A percentile compares a stretch with the other conserved stretches of the same genome.
Evolutionary conservation across 2,329 filamentous ascomycete genomes (phyloP).

Genomic region (Claviceps spartinae): DNA sequence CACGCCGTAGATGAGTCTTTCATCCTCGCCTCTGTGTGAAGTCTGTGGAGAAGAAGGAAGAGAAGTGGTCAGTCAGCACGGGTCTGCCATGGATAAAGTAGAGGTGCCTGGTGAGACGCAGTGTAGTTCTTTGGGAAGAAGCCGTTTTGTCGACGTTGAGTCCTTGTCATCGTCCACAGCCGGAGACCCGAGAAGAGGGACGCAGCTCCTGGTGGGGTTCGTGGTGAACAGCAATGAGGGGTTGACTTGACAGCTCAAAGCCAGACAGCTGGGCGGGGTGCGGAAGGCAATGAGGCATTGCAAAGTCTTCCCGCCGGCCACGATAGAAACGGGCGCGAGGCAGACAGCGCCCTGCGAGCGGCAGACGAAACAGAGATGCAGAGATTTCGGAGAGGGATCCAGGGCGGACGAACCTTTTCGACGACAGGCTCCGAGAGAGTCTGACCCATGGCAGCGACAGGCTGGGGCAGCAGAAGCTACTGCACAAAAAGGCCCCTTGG

Average conservation of each 20-base stretch:
- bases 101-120: background rate
- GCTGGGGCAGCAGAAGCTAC: slow-evolving; percentile 13
- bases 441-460: slow-evolving; percentile 66
- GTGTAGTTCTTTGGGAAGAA: background rate
- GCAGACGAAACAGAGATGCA: background rate
- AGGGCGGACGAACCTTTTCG: slow-evolving; percentile 62
- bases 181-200: background rate
- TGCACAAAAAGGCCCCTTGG: slow-evolving; percentile 10
- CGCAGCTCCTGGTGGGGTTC: background rate
- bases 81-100: background rate
- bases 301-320: background rate
- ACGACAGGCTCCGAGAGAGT: slow-evolving; percentile 97
- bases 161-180: background rate
- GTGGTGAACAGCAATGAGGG: slow-evolving; percentile 1
- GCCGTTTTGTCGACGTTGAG: no score
- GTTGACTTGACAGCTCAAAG: background rate
- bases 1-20: slow-evolving; percentile 80
- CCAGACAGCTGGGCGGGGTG: background rate
- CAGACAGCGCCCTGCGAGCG: background rate
- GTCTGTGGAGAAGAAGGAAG: slow-evolving; percentile 37
- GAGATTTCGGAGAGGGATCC: background rate
- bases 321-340: background rate
- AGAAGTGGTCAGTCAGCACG: slow-evolving; percentile 16
- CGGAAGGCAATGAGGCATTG: background rate
- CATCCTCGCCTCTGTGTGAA: slow-evolving; percentile 85